Percentiles rank a stretch among this genome's conserved stretches.
phyloP scores from a whole-genome alignment of 2,329 filamentous ascomycete species.

The Pseudopyrenochaeta lycopersici region DNA sequence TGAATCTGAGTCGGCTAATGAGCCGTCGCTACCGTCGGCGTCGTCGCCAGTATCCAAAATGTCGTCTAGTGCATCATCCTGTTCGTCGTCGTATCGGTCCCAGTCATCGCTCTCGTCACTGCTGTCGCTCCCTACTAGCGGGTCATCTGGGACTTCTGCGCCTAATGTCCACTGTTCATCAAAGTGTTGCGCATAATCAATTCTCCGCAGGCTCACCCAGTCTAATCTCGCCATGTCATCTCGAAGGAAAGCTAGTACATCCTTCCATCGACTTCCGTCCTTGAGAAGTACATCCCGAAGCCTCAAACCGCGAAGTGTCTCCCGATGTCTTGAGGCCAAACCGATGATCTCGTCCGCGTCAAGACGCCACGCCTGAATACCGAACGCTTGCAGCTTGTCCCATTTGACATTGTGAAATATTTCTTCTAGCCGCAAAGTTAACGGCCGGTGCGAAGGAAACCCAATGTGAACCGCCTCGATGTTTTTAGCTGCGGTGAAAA shows the following conservation, averaged over 20 bases:
- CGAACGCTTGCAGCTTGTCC: slow-evolving; percentile 69
- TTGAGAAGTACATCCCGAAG: slow-evolving; percentile 69
- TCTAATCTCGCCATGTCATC: slow-evolving; percentile 66
- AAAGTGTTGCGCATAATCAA: slow-evolving; percentile 67
- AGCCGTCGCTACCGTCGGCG: slow-evolving; percentile 44
- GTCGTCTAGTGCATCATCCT: slow-evolving; percentile 23
- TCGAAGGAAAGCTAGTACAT: slow-evolving; percentile 66
- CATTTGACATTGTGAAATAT: slow-evolving; percentile 71
- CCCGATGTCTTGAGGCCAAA: slow-evolving; percentile 64
- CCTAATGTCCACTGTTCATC: slow-evolving; percentile 58
- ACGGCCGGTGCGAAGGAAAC: slow-evolving; percentile 66
- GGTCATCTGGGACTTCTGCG: slow-evolving; percentile 59
- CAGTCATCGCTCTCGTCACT: slow-evolving; percentile 51
- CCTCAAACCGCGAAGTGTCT: slow-evolving; percentile 66
- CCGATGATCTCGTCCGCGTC: slow-evolving; percentile 68
- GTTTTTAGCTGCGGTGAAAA: slow-evolving; percentile 68
- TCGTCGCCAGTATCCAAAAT: slow-evolving; percentile 40
- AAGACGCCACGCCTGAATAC: slow-evolving; percentile 71
- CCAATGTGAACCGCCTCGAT: slow-evolving; percentile 71
- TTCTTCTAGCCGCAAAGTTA: slow-evolving; percentile 66
- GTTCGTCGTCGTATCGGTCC: slow-evolving; percentile 44
- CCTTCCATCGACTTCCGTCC: slow-evolving; percentile 67
- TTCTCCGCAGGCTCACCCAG: slow-evolving; percentile 69
- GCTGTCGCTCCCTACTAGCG: slow-evolving; percentile 54
- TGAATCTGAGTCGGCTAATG: slow-evolving; percentile 44